These are phyloP conservation scores for Rhizopus stolonifer DNA, from an alignment of 371 early-diverging fungal genomes.

Conservation along the genomic window DNA sequence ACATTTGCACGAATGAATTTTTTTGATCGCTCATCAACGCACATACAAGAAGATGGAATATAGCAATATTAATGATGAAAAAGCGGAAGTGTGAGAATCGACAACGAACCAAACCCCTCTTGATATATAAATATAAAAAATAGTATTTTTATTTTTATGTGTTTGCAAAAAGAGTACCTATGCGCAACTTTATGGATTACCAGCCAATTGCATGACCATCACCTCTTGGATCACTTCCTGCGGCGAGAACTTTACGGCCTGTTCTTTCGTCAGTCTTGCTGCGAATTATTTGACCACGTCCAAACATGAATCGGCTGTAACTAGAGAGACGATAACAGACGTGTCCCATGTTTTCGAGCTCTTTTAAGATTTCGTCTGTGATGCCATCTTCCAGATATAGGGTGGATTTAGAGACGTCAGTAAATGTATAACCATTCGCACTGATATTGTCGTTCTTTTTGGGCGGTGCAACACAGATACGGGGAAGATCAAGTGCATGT, in stretches of 20 bases:
- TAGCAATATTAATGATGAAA: background rate
- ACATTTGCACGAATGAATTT: slow-evolving; percentile 25
- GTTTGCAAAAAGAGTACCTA: background rate
- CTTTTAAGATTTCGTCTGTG: slow-evolving; percentile 29
- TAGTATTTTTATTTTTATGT: background rate
- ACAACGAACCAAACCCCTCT: no score
- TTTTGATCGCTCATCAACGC: no score
- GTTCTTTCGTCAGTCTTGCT: slow-evolving; percentile 34
- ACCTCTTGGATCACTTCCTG: slow-evolving; percentile 71
- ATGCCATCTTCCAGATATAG: slow-evolving; percentile 70
- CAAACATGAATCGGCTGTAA: slow-evolving; percentile 59
- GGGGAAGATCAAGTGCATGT: slow-evolving; percentile 69
- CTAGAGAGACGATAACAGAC: slow-evolving; percentile 31
- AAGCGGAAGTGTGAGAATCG: no score
- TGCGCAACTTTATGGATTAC: slow-evolving; percentile 26
- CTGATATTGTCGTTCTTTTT: slow-evolving; percentile 10
- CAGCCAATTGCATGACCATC: slow-evolving; percentile 67
- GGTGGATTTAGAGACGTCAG: slow-evolving; percentile 37
- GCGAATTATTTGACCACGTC: slow-evolving; percentile 73
- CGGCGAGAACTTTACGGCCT: slow-evolving; percentile 53
- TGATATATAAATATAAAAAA: no score
- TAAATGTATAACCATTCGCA: slow-evolving; percentile 33
- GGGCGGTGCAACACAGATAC: slow-evolving; percentile 61
- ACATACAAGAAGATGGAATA: no score
- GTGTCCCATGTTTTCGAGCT: slow-evolving; percentile 63